A percentile compares a stretch with the other conserved stretches of the same genome.
Evolutionary conservation across 1,139 yeast genomes (phyloP).

Genomic region (Yamadazyma siamensis): DNA sequence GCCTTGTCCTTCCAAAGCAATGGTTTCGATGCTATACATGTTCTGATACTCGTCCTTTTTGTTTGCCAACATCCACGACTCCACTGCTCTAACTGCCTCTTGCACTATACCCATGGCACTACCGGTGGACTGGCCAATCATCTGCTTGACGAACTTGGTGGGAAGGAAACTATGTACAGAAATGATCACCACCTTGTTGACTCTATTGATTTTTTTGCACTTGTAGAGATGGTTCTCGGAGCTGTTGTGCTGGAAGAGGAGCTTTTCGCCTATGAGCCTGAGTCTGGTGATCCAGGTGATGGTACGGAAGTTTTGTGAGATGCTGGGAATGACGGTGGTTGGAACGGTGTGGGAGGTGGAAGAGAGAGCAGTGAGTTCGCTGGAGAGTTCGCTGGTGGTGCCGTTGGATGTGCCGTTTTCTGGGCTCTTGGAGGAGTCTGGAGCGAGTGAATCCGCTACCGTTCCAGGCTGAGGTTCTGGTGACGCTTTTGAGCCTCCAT

Average conservation of each 20-base stretch:
- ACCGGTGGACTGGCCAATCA: conserved; percentile 49
- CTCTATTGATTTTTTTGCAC: conserved; percentile 13
- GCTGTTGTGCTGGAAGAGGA: conserved; percentile 24
- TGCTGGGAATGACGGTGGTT: conserved; percentile 20
- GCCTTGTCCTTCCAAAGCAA: conserved; percentile 55
- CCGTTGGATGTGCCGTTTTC: neutral
- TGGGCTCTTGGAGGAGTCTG: neutral
- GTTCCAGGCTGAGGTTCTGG: too few relatives aligned
- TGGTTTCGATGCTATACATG: conserved; percentile 35
- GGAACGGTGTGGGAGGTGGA: too few relatives aligned
- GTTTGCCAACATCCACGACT: conserved; percentile 35
- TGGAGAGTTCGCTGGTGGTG: neutral
- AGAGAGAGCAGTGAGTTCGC: neutral
- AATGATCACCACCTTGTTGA: conserved; percentile 39
- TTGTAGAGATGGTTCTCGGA: conserved; percentile 36
- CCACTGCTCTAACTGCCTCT: conserved; percentile 34
- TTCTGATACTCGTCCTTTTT: conserved; percentile 18
- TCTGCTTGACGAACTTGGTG: conserved; percentile 50
- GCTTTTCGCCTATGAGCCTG: conserved; percentile 33
- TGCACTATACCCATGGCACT: conserved; percentile 33
- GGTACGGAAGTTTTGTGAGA: conserved; percentile 31
- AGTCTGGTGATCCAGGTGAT: conserved; percentile 39
- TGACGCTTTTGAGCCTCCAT: too few relatives aligned
- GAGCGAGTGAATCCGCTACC: too few relatives aligned
- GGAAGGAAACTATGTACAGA: conserved; percentile 94